Evolutionary conservation across 345 rosid genomes (phyloP).

Genomic region (Rhizophora apiculata): DNA sequence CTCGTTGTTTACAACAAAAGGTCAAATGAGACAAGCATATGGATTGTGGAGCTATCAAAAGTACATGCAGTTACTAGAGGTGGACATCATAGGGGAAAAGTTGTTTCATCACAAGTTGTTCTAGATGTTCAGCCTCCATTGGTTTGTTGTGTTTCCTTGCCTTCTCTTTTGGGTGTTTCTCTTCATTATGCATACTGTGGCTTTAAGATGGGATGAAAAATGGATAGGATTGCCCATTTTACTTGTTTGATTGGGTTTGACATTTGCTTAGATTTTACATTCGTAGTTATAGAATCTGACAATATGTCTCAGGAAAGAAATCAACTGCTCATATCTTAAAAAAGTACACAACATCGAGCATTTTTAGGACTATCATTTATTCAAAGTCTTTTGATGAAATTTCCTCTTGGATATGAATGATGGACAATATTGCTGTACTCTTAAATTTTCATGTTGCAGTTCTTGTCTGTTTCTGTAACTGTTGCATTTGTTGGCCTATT

Average conservation of each 20-base stretch:
- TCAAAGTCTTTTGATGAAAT: no score
- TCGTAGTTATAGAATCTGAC: not conserved
- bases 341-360: no score
- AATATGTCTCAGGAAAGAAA: not conserved
- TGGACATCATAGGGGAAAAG: constrained; percentile 94
- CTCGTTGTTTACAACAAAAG: constrained; percentile 74
- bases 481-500: not conserved
- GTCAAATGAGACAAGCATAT: constrained; percentile 79
- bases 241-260: not conserved
- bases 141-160: constrained; percentile 39
- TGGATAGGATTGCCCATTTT: not conserved
- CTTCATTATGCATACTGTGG: not conserved
- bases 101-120: constrained; percentile 62
- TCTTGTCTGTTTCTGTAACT: no score
- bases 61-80: constrained; percentile 91
- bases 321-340: no score
- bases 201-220: not conserved
- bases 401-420: no score
- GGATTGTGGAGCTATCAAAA: constrained; percentile 82
- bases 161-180: not conserved
- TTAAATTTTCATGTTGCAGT: no score
- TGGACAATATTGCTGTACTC: no score
- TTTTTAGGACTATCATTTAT: no score
- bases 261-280: not conserved
- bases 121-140: constrained; percentile 94